These are phyloP conservation scores for Candida xyloterini DNA, from an alignment of 805 yeast genomes.

Conservation along the genomic window DNA sequence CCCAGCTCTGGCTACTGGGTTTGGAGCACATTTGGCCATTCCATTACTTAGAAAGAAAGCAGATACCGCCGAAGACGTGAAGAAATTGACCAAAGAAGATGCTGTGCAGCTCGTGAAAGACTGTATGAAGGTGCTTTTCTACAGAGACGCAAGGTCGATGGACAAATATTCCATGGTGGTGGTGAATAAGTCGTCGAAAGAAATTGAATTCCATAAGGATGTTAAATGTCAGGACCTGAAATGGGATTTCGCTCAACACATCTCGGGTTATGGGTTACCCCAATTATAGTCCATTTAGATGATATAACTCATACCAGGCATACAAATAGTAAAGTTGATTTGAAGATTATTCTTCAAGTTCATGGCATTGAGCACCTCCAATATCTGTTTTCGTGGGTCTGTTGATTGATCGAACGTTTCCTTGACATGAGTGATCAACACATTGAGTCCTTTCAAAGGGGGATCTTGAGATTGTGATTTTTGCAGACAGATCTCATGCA, in stretches of 20 bases:
- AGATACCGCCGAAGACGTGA: slow-evolving; percentile 74
- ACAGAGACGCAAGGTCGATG: slow-evolving; percentile 93
- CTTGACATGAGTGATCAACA: slow-evolving; percentile 54
- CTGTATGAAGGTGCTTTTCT: slow-evolving; percentile 90
- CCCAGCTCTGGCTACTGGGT: slow-evolving; percentile 91
- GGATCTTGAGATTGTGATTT: slow-evolving; percentile 10
- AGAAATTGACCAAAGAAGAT: slow-evolving; percentile 62
- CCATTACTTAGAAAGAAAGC: slow-evolving; percentile 86
- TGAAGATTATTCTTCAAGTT: slow-evolving; percentile 39
- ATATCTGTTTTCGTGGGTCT: slow-evolving; percentile 60
- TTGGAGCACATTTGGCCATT: slow-evolving; percentile 91
- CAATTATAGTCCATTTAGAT: slow-evolving; percentile 24
- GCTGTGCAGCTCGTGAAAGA: slow-evolving; percentile 78
- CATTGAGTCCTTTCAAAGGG: slow-evolving; percentile 42
- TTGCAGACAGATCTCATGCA: slow-evolving; percentile 27
- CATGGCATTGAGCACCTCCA: slow-evolving; percentile 45
- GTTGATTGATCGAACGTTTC: slow-evolving; percentile 31
- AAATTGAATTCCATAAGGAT: slow-evolving; percentile 53
- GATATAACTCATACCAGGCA: slow-evolving; percentile 51
- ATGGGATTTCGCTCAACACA: slow-evolving; percentile 88
- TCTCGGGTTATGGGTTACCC: slow-evolving; percentile 77
- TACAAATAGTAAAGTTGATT: slow-evolving; percentile 47
- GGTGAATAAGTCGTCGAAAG: slow-evolving; percentile 59
- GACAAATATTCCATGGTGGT: slow-evolving; percentile 83
- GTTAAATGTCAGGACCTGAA: slow-evolving; percentile 70